These are phyloP conservation scores for Solanum chmielewskii DNA, from an alignment of 257 asterid species.

Conservation along the genomic window DNA sequence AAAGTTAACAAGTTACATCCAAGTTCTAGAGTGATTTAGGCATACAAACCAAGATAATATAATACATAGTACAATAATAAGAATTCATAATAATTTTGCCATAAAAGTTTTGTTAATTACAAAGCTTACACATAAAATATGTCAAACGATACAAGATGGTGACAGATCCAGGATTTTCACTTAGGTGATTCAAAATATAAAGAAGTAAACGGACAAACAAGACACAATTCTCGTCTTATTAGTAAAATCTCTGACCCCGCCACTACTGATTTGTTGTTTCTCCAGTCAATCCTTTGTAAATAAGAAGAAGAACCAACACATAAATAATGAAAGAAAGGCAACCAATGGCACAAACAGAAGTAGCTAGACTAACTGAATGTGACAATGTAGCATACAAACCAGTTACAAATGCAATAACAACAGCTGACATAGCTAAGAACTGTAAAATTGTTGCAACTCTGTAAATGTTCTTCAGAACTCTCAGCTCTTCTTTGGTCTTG, in stretches of 20 bases:
- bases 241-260: not conserved
- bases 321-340: not conserved
- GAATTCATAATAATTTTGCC: not conserved
- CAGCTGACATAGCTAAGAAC: slow-evolving; percentile 4
- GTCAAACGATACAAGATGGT: not conserved
- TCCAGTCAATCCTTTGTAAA: not conserved
- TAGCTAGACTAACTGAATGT: not conserved
- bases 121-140: not conserved
- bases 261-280: not conserved
- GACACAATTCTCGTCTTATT: not conserved
- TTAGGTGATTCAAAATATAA: not conserved
- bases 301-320: not conserved
- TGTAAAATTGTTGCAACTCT: not conserved
- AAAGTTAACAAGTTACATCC: not conserved
- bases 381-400: slow-evolving; percentile 6
- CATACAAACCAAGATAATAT: not conserved
- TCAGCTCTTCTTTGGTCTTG: not conserved
- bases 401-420: slow-evolving; percentile 9
- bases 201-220: not conserved
- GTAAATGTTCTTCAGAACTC: not conserved
- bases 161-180: not conserved
- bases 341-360: not conserved
- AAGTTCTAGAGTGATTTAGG: not conserved
- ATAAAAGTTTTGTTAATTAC: not conserved
- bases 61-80: not conserved